These are phyloP conservation scores for Dictyostelium brefeldianum DNA, from an alignment of 78 protist species.

Conservation along the genomic window DNA sequence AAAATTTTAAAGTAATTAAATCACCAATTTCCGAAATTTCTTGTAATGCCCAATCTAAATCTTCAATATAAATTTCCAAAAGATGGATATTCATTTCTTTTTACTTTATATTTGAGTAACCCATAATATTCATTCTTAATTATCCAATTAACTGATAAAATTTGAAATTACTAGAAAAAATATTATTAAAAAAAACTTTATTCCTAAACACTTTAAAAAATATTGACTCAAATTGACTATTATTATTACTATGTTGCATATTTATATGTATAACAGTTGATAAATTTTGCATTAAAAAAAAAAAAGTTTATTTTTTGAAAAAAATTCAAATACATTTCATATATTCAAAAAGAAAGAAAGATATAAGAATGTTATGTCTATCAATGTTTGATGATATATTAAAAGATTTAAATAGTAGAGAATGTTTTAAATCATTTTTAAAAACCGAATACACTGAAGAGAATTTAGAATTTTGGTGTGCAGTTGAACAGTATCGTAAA, in stretches of 20 bases:
- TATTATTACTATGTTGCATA: too few relatives aligned
- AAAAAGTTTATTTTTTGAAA: too few relatives aligned
- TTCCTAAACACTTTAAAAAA: too few relatives aligned
- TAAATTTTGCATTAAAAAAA: too few relatives aligned
- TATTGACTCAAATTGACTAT: too few relatives aligned
- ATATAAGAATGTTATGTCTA: background rate
- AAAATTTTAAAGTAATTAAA: background rate
- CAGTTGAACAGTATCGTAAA: slow-evolving; percentile 6
- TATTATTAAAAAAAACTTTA: too few relatives aligned
- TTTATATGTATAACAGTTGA: too few relatives aligned
- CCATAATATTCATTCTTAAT: background rate
- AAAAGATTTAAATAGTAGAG: background rate
- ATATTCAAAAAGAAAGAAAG: too few relatives aligned
- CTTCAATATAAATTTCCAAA: slow-evolving; percentile 75
- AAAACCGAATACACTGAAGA: slow-evolving; percentile 32
- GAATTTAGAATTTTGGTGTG: slow-evolving; percentile 37
- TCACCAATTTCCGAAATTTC: slow-evolving; percentile 82
- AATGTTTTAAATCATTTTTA: slow-evolving; percentile 34
- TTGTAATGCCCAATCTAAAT: slow-evolving; percentile 87
- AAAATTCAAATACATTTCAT: too few relatives aligned
- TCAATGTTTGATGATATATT: slow-evolving; percentile 1
- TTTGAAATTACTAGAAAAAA: too few relatives aligned
- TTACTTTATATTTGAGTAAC: background rate
- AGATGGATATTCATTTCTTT: background rate
- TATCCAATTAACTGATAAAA: background rate